These are phyloP conservation scores for Curvularia sp. DNA, from an alignment of 2,329 filamentous ascomycete genomes.

Conservation along the genomic window DNA sequence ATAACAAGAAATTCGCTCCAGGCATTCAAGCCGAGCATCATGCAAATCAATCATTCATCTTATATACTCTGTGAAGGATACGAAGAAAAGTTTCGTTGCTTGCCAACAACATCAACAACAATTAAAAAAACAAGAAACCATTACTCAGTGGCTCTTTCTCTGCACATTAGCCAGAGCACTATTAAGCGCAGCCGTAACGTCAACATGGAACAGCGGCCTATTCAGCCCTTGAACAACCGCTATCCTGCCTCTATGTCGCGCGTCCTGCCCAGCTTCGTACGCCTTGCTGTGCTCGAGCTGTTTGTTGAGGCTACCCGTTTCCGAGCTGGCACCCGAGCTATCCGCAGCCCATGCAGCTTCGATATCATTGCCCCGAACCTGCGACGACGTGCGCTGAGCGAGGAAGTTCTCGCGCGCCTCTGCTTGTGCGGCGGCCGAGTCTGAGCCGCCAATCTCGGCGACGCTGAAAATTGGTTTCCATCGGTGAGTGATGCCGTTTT, in stretches of 20 bases:
- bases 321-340: constrained; percentile 23
- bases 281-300: constrained; percentile 43
- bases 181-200: constrained; percentile 89
- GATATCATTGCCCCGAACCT: constrained; percentile 59
- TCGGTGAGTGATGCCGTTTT: constrained; percentile 64
- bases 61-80: background rate
- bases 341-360: constrained; percentile 25
- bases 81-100: background rate
- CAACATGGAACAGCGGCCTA: constrained; percentile 92
- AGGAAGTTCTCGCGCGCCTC: constrained; percentile 69
- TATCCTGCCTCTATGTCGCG: constrained; percentile 49
- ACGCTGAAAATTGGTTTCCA: constrained; percentile 97
- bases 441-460: constrained; percentile 79
- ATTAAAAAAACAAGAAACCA: background rate
- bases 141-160: constrained; percentile 45
- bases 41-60: background rate
- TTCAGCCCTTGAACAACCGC: constrained; percentile 83
- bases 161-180: constrained; percentile 81
- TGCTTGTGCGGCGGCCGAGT: constrained; percentile 75
- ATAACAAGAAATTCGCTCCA: background rate
- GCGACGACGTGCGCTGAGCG: constrained; percentile 27
- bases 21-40: background rate
- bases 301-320: constrained; percentile 44
- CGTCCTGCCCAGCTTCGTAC: constrained; percentile 32
- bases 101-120: background rate